phyloP scores from a whole-genome alignment of 345 rosid genomes.

The Garcia nutans region DNA sequence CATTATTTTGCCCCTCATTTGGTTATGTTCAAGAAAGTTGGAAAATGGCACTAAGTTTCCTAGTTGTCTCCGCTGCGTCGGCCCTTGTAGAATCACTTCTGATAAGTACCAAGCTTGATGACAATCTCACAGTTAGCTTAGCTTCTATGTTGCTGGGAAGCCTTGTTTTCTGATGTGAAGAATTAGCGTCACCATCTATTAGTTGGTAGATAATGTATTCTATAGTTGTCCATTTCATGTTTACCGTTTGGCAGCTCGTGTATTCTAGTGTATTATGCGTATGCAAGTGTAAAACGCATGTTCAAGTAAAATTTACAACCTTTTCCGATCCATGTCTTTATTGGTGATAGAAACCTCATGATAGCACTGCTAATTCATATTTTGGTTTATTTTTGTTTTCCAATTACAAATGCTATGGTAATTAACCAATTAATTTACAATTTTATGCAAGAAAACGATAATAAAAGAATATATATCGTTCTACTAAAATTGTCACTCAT shows the following conservation, averaged over 20 bases:
- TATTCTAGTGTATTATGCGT: background rate
- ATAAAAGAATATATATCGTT: too few relatives aligned
- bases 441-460: too few relatives aligned
- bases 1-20: constrained; percentile 63
- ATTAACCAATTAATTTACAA: too few relatives aligned
- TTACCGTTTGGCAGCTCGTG: background rate
- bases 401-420: too few relatives aligned
- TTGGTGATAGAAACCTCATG: too few relatives aligned
- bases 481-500: too few relatives aligned
- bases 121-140: constrained; percentile 80
- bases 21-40: constrained; percentile 52
- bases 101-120: constrained; percentile 72
- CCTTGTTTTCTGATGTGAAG: constrained; percentile 38
- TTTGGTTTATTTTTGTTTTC: too few relatives aligned
- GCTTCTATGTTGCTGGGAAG: constrained; percentile 60
- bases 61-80: constrained; percentile 64
- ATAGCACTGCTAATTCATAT: too few relatives aligned
- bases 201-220: too few relatives aligned
- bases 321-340: background rate
- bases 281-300: background rate
- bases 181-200: background rate
- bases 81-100: constrained; percentile 85
- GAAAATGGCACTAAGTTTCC: constrained; percentile 57
- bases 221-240: background rate
- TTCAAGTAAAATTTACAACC: background rate